Evolutionary conservation across 306 rosid genomes (phyloP), one percentile per base, ranked within the genome.

Genomic region (Corylus americana): DNA sequence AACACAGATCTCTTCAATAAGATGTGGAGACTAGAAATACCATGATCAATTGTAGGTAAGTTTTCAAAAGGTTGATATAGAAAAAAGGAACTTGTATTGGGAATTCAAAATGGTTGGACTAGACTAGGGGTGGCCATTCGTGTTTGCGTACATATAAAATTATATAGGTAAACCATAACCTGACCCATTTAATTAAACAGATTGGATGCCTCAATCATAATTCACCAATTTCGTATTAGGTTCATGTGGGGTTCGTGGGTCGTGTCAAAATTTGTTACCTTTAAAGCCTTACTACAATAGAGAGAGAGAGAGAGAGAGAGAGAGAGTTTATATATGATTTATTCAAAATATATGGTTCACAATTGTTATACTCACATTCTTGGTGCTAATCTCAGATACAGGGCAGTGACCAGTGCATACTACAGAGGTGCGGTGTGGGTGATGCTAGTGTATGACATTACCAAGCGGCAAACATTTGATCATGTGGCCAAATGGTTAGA

Each of bases 381-480:
- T 78, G 68, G 42, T 53, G 67, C 79, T 79, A 62, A 66, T 88
- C 70, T 79, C 88, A 92, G 98, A 85, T 95, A 95, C 83, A 90
- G 94, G 77, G 99, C 99, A 3, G 94, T 95, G 87, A 95, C 99
- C 51, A 90, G 94, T 66, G 99, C 99, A 9, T 95, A 95, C 80
- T 95, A 95, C 78, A 89, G 99, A 83, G 99, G 99, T 47, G 97
- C 98, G 27, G 94, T 84, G 6, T 98, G 99, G 7, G 98, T 98
- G 0, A 88, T 95, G 88, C 88, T 95, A 66, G 93, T 92, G 72
- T 95, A 95, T 57, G 99, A 95, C 90, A 88, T 95, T 69, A 85
- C 93, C 71, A 95, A 86, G 75, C 93, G 89, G 39, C 92, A 84
- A 63, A 44, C 94, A 57, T 95, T 95, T 64, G 92, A 93, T 68